Base-by-base conservation (phyloP, 257 asterid genomes). In the Petrea volubilis region DNA sequence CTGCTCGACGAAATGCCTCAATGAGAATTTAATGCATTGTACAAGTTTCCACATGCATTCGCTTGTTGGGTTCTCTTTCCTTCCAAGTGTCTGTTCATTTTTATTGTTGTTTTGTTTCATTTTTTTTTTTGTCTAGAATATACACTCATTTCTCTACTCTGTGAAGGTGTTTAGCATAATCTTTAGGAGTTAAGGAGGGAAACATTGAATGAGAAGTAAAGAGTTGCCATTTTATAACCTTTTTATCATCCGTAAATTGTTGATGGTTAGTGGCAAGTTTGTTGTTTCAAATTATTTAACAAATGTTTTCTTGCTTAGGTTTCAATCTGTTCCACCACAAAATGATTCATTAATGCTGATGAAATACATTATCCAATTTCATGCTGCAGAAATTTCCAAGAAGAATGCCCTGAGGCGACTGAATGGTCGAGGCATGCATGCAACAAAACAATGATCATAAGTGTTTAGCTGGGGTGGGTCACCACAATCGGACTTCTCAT, bases 401-500 rank as follows among this genome's bases (percentile, higher is more conserved):
- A 17, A 15, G 6, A 17, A 66, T 29, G 49, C 49, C 23, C 6
- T 57, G 21, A 40, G 46, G 20, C 21, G 29, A 69, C 6, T 25
- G 27, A 40, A 38, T 17, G 14, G 18, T 36, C 1, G 31, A 36
- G 31, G 31, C 20, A 36, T 50, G 50, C 10, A 29, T 40, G 12
- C 56, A n/a, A 38, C 11, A 40, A 46, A 18, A 53, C 43, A 25
- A 50, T 47, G 41, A 31, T 55, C 70, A 69, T 2, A 68, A 40
- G 3, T 72, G 77, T 0, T 28, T 24, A 6, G 61, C 66, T 18
- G 83, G 84, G 2, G 77, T 52, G 6, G n/a, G n/a, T n/a, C n/a
- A 81, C 81, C 33, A 81, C 89, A 58, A 80, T 67, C 2, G 88
- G 95, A 71, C 91, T 88, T 59, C 86, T 87, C 18, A 80, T 89